These are phyloP conservation scores for Linnemannia elongata DNA, from an alignment of 192 early-diverging fungal species.

Conservation along the genomic window DNA sequence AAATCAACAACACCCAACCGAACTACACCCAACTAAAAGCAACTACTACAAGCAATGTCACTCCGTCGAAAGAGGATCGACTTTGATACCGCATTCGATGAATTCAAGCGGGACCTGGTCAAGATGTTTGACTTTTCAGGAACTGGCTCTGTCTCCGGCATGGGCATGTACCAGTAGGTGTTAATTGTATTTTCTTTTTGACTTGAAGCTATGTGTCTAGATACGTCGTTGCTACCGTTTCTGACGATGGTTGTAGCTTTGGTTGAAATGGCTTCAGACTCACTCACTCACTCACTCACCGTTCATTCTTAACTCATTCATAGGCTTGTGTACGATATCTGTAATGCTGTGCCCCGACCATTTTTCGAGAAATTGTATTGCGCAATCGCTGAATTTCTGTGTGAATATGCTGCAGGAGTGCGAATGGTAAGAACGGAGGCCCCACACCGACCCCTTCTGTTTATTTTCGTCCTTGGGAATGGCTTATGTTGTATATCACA, in stretches of 20 bases:
- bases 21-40: background rate
- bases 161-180: conserved; percentile 82
- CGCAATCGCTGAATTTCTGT: conserved; percentile 75
- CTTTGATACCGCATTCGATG: conserved; percentile 63
- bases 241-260: background rate
- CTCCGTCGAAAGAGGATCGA: conserved; percentile 67
- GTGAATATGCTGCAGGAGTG: conserved; percentile 64
- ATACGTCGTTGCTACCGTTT: background rate
- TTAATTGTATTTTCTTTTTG: background rate
- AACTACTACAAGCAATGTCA: conserved; percentile 55
- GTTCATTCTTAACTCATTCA: background rate
- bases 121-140: conserved; percentile 69
- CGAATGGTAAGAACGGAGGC: conserved; percentile 60
- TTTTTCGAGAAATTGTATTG: conserved; percentile 76
- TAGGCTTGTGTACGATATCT: conserved; percentile 84
- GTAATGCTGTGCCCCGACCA: conserved; percentile 80
- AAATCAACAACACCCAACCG: background rate
- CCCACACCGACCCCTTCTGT: background rate
- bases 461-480: background rate
- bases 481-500: background rate
- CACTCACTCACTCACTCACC: background rate
- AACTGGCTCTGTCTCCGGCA: conserved; percentile 66
- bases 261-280: background rate
- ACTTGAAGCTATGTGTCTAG: background rate
- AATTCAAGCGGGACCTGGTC: conserved; percentile 62